Conservation (phyloP, 495 filamentous ascomycete genomes). For the Aspergillus kassunensis region DNA sequence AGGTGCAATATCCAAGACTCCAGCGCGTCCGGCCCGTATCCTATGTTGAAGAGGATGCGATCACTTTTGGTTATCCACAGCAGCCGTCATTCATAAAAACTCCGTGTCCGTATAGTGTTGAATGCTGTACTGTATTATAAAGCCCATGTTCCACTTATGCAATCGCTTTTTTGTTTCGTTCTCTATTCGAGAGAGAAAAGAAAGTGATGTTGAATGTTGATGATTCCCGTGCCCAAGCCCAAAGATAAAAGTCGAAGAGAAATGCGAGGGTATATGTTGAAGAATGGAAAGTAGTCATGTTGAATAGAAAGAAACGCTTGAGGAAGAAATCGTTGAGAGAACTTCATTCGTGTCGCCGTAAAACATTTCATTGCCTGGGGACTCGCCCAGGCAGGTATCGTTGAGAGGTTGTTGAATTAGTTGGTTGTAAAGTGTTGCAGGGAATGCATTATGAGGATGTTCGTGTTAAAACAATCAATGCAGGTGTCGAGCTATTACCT, state of each 20-base stretch:
- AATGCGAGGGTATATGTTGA: slow-evolving; percentile 28
- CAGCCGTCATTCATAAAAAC: slow-evolving; percentile 14
- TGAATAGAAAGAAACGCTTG: slow-evolving; percentile 42
- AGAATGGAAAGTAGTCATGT: slow-evolving; percentile 42
- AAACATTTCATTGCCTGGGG: slow-evolving; percentile 38
- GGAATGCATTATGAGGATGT: slow-evolving; percentile 3
- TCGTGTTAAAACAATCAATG: slow-evolving; percentile 4
- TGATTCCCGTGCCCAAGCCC: slow-evolving; percentile 18
- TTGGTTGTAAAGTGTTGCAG: slow-evolving; percentile 21
- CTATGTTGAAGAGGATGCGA: slow-evolving; percentile 31
- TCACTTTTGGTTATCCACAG: slow-evolving; percentile 14
- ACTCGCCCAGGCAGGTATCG: slow-evolving; percentile 30
- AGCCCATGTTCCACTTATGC: slow-evolving; percentile 3
- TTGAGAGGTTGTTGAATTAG: slow-evolving; percentile 49
- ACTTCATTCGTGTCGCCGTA: slow-evolving; percentile 48
- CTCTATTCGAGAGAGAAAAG: slow-evolving; percentile 10
- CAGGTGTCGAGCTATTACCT: neutral
- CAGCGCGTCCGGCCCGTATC: slow-evolving; percentile 15
- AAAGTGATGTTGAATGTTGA: slow-evolving; percentile 36
- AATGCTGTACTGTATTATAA: slow-evolving; percentile 21
- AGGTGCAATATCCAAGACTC: slow-evolving; percentile 19
- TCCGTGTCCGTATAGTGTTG: slow-evolving; percentile 27
- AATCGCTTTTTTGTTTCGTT: slow-evolving; percentile 1
- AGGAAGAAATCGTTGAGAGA: slow-evolving; percentile 50
- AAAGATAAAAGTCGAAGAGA: slow-evolving; percentile 19